A percentile compares a stretch with the other conserved stretches of the same genome.
These are phyloP conservation scores for Bacidia rubella DNA, from an alignment of 495 filamentous ascomycete genomes.

Conservation along the genomic window DNA sequence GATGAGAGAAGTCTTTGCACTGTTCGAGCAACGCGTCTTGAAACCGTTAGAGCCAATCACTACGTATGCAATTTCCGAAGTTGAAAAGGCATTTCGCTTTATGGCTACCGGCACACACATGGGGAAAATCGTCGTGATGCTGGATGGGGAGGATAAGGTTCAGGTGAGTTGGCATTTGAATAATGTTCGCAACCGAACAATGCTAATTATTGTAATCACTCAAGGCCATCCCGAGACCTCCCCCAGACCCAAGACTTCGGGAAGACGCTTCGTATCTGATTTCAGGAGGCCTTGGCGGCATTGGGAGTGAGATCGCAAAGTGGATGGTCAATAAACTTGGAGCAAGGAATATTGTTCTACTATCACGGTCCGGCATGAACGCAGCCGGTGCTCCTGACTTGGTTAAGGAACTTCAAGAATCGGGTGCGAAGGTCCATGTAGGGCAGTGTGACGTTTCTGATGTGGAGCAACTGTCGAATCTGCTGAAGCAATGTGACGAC, in stretches of 20 bases:
- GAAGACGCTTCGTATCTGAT: slow-evolving; percentile 23
- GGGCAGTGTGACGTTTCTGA: slow-evolving; percentile 31
- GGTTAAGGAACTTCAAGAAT: slow-evolving; percentile 7
- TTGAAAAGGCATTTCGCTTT: slow-evolving; percentile 39
- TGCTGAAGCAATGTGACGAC: slow-evolving; percentile 2
- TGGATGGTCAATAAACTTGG: slow-evolving; percentile 40
- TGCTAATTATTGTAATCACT: no score
- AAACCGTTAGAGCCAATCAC: slow-evolving; percentile 5
- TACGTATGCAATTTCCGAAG: slow-evolving; percentile 16
- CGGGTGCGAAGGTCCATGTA: slow-evolving; percentile 19
- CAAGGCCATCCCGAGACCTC: slow-evolving; percentile 1
- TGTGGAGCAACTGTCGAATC: slow-evolving; percentile 14
- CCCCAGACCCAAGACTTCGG: slow-evolving; percentile 7
- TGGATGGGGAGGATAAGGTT: slow-evolving; percentile 9
- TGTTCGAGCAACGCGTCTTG: slow-evolving; percentile 3
- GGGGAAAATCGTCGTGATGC: slow-evolving; percentile 12
- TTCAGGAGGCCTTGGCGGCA: slow-evolving; percentile 30
- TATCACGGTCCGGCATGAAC: slow-evolving; percentile 17
- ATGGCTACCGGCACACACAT: slow-evolving; percentile 10
- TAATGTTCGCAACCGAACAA: background rate
- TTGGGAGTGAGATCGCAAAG: slow-evolving; percentile 43
- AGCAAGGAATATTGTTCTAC: slow-evolving; percentile 37
- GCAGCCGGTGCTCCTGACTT: slow-evolving; percentile 5
- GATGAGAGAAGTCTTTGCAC: slow-evolving; percentile 23
- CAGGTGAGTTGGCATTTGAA: slow-evolving; percentile 2